Conservation (phyloP, 768 basidiomycete species). For the Boletus insuetus region DNA sequence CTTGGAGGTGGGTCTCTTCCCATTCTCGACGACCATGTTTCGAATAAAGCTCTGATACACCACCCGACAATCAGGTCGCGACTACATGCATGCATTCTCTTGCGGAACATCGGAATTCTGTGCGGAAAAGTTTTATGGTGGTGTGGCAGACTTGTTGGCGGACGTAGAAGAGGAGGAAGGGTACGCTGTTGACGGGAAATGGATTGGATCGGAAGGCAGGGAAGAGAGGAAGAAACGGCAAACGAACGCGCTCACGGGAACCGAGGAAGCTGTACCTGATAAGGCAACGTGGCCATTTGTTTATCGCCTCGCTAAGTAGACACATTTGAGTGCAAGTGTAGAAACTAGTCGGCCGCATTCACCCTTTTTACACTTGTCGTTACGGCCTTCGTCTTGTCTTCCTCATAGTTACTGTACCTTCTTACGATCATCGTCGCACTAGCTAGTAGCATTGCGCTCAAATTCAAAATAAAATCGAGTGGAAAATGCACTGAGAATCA, state of each 20-base stretch:
- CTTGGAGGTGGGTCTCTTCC: conserved; percentile 15
- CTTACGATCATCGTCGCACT: too few relatives aligned
- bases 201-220: conserved; percentile 19
- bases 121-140: conserved; percentile 88
- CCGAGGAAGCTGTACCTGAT: neutral
- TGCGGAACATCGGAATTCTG: conserved; percentile 89
- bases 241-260: neutral
- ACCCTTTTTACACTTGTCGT: too few relatives aligned
- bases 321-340: too few relatives aligned
- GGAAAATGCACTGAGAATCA: too few relatives aligned
- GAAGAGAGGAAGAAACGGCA: conserved; percentile 13
- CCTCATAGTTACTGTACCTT: too few relatives aligned
- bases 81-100: conserved; percentile 89
- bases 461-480: too few relatives aligned
- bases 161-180: conserved; percentile 66
- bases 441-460: too few relatives aligned
- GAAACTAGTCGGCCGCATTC: too few relatives aligned
- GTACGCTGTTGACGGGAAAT: conserved; percentile 19
- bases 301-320: too few relatives aligned
- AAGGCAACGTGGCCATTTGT: too few relatives aligned
- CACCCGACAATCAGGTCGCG: conserved; percentile 30
- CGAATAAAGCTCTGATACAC: neutral
- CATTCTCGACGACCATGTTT: neutral
- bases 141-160: conserved; percentile 76
- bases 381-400: too few relatives aligned